Base-by-base conservation (phyloP, 495 filamentous ascomycete species). In the Neurospora sp. region DNA sequence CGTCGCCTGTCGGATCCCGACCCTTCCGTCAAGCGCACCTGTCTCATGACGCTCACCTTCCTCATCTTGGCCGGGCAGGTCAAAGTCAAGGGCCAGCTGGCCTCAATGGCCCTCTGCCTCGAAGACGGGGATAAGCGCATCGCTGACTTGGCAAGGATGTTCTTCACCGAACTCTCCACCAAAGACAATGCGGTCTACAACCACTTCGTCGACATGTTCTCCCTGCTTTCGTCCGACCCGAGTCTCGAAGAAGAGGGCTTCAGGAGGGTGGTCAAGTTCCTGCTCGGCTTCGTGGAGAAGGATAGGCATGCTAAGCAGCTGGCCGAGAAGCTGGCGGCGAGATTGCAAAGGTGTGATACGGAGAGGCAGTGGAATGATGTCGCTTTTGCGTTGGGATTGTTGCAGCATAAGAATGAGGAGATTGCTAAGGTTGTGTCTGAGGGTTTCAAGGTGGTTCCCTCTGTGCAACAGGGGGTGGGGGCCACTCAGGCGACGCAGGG, bases 161-260 rank as follows among this genome's bases (percentile, higher is more conserved):
- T 99, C 88, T 99, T 99, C 81, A 94, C 93, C 0, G 96, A 99
- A 83, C 86, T 99, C 14, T 92, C 93, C 40, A 97, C 93, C 70
- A 99, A 99, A 83, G 96, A 99, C 80, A 98, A 99, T 80, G 96
- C 96, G 1, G 94, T 99, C 4, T 99, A 99, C 78, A 99, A 99
- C 78, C 95, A 99, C 82, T 99, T 98, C 80, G 93, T 98, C 12
- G 96, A 99, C 78, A 99, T 99, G 93, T 99, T 99, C 82, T 94
- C 92, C 77, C 78, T 98, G 78, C 82, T 99, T 69, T 94, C 92
- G 62, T 92, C 93, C 1, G 95, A 96, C 76, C 87, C 87, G 66
- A 89, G 87, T 40, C 84, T 99, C 73, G 92, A 95, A 69, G 95
- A 97, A 80, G 92, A 94, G 72, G 87, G 91, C 11, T 88, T 99